Percentiles rank a stretch among this genome's conserved stretches.
phyloP scores from a whole-genome alignment of 768 basidiomycete species.

The Boletellus ananas region DNA sequence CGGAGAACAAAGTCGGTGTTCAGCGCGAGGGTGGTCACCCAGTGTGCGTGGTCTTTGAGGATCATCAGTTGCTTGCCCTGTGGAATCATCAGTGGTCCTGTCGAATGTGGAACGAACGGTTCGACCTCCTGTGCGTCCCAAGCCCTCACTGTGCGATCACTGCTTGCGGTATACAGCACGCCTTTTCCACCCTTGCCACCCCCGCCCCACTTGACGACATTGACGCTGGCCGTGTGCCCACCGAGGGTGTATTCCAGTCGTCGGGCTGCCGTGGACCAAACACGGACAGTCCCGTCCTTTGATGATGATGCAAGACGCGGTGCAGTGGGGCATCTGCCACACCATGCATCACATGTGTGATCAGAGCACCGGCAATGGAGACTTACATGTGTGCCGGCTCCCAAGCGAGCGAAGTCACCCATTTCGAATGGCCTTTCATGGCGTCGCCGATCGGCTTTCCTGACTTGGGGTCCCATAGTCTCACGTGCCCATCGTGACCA shows the following conservation, averaged over 20 bases:
- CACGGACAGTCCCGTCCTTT: constrained; percentile 93
- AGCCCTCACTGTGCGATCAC: constrained; percentile 89
- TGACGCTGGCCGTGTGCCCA: constrained; percentile 91
- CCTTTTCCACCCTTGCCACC: constrained; percentile 62
- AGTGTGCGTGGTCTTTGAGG: constrained; percentile 94
- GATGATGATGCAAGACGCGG: constrained; percentile 93
- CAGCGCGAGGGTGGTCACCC: constrained; percentile 95
- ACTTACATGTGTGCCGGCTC: constrained; percentile 91
- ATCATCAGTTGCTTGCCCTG: constrained; percentile 82
- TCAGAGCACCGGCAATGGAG: background rate
- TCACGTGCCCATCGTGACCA: constrained; percentile 89
- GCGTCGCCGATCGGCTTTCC: constrained; percentile 88
- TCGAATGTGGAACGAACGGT: constrained; percentile 2
- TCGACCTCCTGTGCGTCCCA: constrained; percentile 84
- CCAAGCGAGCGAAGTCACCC: constrained; percentile 94
- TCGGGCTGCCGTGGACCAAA: constrained; percentile 80
- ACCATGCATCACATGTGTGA: constrained; percentile 5
- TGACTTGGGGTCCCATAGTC: constrained; percentile 91
- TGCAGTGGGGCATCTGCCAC: constrained; percentile 60
- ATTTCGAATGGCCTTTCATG: constrained; percentile 90
- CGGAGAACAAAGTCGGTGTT: constrained; percentile 94
- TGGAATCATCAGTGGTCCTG: constrained; percentile 3
- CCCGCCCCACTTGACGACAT: constrained; percentile 95
- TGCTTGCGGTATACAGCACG: constrained; percentile 91
- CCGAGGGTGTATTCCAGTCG: constrained; percentile 80